A percentile compares a stretch with the other conserved stretches of the same genome.
Conservation (phyloP, 1,284 basidiomycete species). For the Entoloma clypeatum region DNA sequence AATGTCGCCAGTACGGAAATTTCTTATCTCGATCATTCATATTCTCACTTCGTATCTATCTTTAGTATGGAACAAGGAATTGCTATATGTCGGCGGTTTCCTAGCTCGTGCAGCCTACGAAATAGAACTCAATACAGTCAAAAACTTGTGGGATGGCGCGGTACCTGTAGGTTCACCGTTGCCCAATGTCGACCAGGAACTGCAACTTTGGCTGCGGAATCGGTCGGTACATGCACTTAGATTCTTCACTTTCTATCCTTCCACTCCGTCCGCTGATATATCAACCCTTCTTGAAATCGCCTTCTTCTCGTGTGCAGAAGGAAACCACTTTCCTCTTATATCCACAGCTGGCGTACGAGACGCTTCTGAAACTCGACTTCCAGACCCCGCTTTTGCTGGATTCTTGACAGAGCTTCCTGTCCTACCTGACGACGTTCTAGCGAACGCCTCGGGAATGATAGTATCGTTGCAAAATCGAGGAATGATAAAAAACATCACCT, state of each 20-base stretch:
- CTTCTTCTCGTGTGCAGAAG: constrained; percentile 71
- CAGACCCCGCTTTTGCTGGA: constrained; percentile 67
- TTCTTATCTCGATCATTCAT: constrained; percentile 1
- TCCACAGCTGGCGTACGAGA: constrained; percentile 77
- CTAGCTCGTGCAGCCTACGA: constrained; percentile 86
- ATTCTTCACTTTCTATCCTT: constrained; percentile 86
- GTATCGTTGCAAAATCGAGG: constrained; percentile 61
- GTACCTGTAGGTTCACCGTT: constrained; percentile 23
- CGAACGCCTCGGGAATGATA: constrained; percentile 65
- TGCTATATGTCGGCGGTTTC: constrained; percentile 81
- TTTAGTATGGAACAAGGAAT: constrained; percentile 83
- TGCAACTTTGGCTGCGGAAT: constrained; percentile 49
- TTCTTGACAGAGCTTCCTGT: constrained; percentile 85
- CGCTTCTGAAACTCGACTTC: constrained; percentile 73
- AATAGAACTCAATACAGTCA: constrained; percentile 67
- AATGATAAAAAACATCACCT: constrained; percentile 79
- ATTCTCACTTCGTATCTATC: constrained; percentile 1
- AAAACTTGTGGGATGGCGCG: constrained; percentile 52
- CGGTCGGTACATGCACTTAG: constrained; percentile 81
- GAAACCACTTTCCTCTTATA: constrained; percentile 64
- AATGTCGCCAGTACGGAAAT: constrained; percentile 61
- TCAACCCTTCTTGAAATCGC: constrained; percentile 73
- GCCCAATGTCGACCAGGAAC: constrained; percentile 34
- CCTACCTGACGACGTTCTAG: constrained; percentile 64
- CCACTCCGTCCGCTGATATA: constrained; percentile 87